Evolutionary conservation across 1,284 basidiomycete genomes (phyloP).

Genomic region (Lentinus polychrous): DNA sequence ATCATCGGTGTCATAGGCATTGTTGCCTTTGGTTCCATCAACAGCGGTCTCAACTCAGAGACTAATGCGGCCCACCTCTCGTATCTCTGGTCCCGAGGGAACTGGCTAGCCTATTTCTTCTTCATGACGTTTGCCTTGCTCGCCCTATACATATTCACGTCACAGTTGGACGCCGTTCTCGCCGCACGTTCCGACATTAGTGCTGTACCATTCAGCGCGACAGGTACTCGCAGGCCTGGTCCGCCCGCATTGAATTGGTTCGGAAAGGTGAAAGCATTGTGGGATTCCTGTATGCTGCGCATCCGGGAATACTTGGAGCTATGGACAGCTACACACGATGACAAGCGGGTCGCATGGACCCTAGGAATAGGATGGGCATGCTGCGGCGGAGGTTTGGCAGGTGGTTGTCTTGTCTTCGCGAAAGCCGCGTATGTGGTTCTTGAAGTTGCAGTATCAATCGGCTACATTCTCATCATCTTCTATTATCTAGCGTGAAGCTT

Average conservation of each 20-base stretch:
- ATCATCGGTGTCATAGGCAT: constrained; percentile 81
- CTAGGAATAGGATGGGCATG: constrained; percentile 91
- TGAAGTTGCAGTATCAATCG: constrained; percentile 1
- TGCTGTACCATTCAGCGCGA: constrained; percentile 45
- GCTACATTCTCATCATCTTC: constrained; percentile 3
- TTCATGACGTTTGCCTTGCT: constrained; percentile 67
- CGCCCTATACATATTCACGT: constrained; percentile 56
- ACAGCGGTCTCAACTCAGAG: constrained; percentile 62
- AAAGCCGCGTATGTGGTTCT: constrained; percentile 67
- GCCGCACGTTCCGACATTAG: constrained; percentile 56
- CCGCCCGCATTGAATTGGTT: constrained; percentile 21
- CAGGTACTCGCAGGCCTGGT: constrained; percentile 25
- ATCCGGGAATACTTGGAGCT: constrained; percentile 60
- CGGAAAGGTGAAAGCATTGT: constrained; percentile 29
- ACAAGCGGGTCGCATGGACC: constrained; percentile 80
- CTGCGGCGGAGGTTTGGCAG: constrained; percentile 83
- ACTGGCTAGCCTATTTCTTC: constrained; percentile 88
- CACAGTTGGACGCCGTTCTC: constrained; percentile 65
- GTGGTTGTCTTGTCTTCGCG: constrained; percentile 85
- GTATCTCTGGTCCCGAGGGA: constrained; percentile 72
- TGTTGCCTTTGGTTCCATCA: constrained; percentile 80
- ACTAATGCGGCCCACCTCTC: constrained; percentile 71
- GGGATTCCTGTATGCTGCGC: constrained; percentile 43
- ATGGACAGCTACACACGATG: constrained; percentile 75
- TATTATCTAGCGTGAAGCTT: constrained; percentile 55